phyloP scores from a whole-genome alignment of 2,329 filamentous ascomycete genomes.

The Hypoxylon sp. region DNA sequence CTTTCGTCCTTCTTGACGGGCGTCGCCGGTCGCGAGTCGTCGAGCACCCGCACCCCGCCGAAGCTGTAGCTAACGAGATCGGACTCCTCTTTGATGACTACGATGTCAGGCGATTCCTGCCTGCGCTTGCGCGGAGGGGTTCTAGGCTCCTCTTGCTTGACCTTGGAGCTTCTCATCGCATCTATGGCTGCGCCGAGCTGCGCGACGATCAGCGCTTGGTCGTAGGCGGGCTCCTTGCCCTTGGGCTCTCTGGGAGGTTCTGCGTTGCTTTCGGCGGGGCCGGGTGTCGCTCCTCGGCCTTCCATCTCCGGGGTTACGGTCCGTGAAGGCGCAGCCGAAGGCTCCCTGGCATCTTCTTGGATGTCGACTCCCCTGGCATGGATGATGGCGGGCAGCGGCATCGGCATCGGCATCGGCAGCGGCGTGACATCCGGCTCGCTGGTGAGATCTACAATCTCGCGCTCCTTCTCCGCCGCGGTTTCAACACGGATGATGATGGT shows the following conservation, averaged over 20 bases:
- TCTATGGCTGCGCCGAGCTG: not conserved
- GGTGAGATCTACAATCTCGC: conserved; percentile 20
- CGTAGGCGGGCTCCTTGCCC: conserved; percentile 12
- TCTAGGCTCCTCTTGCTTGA: not conserved
- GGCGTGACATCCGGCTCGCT: conserved; percentile 8
- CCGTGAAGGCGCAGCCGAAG: not conserved
- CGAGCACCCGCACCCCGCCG: not conserved
- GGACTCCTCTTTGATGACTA: conserved; percentile 16
- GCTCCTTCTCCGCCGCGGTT: conserved; percentile 6
- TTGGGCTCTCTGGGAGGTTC: conserved; percentile 16
- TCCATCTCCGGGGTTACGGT: conserved; percentile 8
- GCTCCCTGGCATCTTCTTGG: not conserved
- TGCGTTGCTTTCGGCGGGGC: not conserved
- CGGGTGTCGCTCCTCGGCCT: conserved; percentile 1
- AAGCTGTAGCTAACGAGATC: not conserved
- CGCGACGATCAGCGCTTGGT: not conserved
- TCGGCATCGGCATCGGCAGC: not conserved
- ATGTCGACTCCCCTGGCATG: not conserved
- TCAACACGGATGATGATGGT: conserved; percentile 20
- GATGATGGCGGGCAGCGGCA: not conserved
- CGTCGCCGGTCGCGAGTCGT: conserved; percentile 3
- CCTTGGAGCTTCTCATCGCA: conserved; percentile 6
- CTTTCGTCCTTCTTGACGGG: conserved; percentile 12
- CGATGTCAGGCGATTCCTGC: not conserved
- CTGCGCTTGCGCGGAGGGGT: conserved; percentile 18